Evolutionary conservation across 2,329 filamentous ascomycete genomes (phyloP).

Genomic region (Rutstroemia sp.): DNA sequence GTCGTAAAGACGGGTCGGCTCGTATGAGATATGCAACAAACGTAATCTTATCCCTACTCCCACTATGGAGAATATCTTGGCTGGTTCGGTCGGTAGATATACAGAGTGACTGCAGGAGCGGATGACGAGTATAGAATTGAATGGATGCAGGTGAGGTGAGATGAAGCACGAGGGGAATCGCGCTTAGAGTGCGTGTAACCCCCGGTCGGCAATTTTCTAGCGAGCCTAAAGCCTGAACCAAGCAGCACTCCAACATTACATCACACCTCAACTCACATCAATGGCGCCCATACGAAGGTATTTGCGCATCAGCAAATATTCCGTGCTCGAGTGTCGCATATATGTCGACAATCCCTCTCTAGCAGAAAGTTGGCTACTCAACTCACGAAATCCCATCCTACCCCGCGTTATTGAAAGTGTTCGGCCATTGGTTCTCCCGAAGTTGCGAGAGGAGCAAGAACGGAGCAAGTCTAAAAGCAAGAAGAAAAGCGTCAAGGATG

Average conservation of each 20-base stretch:
- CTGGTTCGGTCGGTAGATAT: too few relatives aligned
- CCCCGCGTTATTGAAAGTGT: constrained; percentile 79
- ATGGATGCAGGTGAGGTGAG: too few relatives aligned
- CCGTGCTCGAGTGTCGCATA: constrained; percentile 92
- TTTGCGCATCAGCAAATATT: constrained; percentile 84
- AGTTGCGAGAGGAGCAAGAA: constrained; percentile 80
- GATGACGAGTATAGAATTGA: too few relatives aligned
- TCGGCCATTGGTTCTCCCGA: constrained; percentile 79
- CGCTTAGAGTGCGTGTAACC: too few relatives aligned
- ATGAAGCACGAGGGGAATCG: not conserved
- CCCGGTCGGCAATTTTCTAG: not conserved
- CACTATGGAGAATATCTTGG: not conserved
- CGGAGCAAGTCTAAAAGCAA: constrained; percentile 52
- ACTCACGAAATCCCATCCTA: constrained; percentile 66
- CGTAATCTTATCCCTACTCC: not conserved
- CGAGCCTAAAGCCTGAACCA: not conserved
- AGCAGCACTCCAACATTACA: not conserved
- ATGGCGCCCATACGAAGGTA: constrained; percentile 91
- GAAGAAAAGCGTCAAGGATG: constrained; percentile 69
- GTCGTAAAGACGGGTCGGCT: not conserved
- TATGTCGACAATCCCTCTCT: constrained; percentile 89
- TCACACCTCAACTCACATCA: not conserved
- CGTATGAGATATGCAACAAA: constrained; percentile 1
- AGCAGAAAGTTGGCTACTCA: constrained; percentile 75
- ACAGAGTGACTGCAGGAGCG: too few relatives aligned